A percentile compares a stretch with the other conserved stretches of the same genome.
Evolutionary conservation across 352 stramenopile species (phyloP).

Genomic region (Phytophthora niederhauseri): DNA sequence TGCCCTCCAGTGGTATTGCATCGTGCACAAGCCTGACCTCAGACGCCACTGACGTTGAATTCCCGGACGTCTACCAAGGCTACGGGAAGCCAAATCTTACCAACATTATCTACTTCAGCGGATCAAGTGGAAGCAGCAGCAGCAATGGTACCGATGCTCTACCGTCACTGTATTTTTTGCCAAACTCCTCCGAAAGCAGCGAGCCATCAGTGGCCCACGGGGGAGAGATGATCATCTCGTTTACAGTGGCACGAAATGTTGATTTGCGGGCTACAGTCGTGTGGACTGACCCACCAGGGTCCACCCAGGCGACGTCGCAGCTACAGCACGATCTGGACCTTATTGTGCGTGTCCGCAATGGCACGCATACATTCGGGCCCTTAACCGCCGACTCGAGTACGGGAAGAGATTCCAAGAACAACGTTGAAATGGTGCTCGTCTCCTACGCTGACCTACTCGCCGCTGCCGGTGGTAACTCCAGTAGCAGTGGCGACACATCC

Average conservation of each 20-base stretch:
- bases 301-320: conserved; percentile 60
- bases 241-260: conserved; percentile 66
- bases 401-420: conserved; percentile 77
- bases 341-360: conserved; percentile 64
- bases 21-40: conserved; percentile 54
- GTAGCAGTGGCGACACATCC: conserved; percentile 27
- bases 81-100: conserved; percentile 86
- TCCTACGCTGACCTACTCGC: conserved; percentile 66
- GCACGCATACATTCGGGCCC: conserved; percentile 60
- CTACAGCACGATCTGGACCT: conserved; percentile 85
- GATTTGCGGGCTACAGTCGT: conserved; percentile 76
- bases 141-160: conserved; percentile 17
- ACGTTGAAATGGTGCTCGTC: conserved; percentile 86
- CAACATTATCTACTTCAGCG: conserved; percentile 70
- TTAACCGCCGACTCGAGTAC: conserved; percentile 58
- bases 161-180: conserved; percentile 71
- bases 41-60: conserved; percentile 37
- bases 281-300: conserved; percentile 81
- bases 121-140: conserved; percentile 16
- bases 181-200: conserved; percentile 68
- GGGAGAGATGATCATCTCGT: conserved; percentile 71
- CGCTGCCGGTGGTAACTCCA: conserved; percentile 38
- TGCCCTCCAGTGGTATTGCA: conserved; percentile 47
- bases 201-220: conserved; percentile 60
- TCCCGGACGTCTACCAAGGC: conserved; percentile 80